phyloP scores from a whole-genome alignment of 1,284 basidiomycete species.

The Marasmius fiardii region DNA sequence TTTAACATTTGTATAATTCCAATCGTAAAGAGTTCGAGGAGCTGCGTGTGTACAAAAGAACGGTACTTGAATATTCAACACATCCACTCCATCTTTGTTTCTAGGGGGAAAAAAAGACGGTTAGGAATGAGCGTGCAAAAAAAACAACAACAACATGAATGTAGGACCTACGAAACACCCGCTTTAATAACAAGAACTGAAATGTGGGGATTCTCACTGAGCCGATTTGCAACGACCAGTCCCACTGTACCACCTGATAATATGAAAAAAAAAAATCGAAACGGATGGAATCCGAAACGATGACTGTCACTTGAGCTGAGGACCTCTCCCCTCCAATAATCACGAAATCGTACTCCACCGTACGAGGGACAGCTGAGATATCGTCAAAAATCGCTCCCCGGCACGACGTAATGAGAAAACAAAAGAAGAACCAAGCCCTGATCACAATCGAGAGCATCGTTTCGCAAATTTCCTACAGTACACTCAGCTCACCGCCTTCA shows the following conservation, averaged over 20 bases:
- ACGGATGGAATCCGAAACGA: neutral
- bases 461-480: no score
- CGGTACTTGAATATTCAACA: constrained; percentile 1
- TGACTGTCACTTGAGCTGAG: neutral
- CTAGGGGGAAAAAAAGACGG: neutral
- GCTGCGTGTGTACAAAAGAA: constrained; percentile 3
- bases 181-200: constrained; percentile 38
- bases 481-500: no score
- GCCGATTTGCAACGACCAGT: constrained; percentile 33
- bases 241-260: constrained; percentile 4
- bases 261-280: no score
- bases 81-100: neutral
- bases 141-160: no score
- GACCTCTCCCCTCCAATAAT: neutral
- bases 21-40: constrained; percentile 1
- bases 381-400: neutral
- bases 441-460: no score
- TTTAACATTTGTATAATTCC: constrained; percentile 14
- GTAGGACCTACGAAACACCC: constrained; percentile 18
- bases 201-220: constrained; percentile 37
- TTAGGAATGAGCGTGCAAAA: no score
- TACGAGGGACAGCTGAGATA: neutral
- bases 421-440: no score
- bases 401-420: neutral
- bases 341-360: neutral